Percentiles rank a stretch among this genome's conserved stretches.
These are phyloP conservation scores for Lachnellula subtilissima DNA, from an alignment of 2,329 filamentous ascomycete genomes.

Conservation along the genomic window DNA sequence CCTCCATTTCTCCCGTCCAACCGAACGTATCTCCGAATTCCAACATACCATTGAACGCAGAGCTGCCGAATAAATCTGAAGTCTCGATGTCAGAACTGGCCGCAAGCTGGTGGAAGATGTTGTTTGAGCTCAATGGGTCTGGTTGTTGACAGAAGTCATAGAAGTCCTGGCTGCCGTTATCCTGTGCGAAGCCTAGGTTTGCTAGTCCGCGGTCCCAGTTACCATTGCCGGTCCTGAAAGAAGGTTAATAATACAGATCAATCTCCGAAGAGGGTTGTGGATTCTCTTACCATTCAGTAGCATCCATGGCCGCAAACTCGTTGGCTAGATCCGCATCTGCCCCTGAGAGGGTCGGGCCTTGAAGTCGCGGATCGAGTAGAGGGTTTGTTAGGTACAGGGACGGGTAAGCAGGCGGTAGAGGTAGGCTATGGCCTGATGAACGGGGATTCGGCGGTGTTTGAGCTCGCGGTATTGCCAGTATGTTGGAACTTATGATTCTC, in stretches of 20 bases:
- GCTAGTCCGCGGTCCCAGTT: conserved; percentile 32
- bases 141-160: conserved; percentile 31
- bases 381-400: not conserved
- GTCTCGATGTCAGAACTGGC: conserved; percentile 27
- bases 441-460: not conserved
- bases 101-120: conserved; percentile 29
- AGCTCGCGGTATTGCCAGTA: conserved; percentile 3
- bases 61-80: conserved; percentile 18
- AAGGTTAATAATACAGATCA: conserved; percentile 11
- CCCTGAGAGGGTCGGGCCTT: conserved; percentile 22
- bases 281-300: conserved; percentile 40
- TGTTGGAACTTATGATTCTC: conserved; percentile 6
- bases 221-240: conserved; percentile 27
- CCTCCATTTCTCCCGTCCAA: not conserved
- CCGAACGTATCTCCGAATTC: conserved; percentile 1
- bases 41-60: conserved; percentile 14
- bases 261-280: not conserved
- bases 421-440: conserved; percentile 12
- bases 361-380: conserved; percentile 10
- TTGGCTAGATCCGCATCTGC: conserved; percentile 47
- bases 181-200: conserved; percentile 32
- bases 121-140: conserved; percentile 28
- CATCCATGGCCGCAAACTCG: conserved; percentile 52
- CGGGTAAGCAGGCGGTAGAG: conserved; percentile 5
- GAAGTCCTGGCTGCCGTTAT: conserved; percentile 33